phyloP scores from a whole-genome alignment of 1,139 yeast species.

The Diutina rugosa region DNA sequence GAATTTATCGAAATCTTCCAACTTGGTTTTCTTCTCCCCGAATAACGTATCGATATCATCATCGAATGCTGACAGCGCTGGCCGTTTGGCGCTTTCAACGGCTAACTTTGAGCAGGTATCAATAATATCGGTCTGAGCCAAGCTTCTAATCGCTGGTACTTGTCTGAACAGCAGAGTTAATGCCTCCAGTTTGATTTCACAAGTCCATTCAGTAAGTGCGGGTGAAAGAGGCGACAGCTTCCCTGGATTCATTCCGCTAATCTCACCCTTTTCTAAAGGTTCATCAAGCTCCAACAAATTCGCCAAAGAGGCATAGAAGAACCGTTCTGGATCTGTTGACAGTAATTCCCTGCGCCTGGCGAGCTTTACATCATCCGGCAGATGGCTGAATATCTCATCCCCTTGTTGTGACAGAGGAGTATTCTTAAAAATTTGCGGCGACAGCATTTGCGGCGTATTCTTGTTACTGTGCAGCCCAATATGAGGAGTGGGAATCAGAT shows the following conservation, averaged over 20 bases:
- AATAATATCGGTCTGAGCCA: slow-evolving; percentile 18
- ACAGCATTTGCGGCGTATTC: slow-evolving; percentile 29
- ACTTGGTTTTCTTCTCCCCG: slow-evolving; percentile 21
- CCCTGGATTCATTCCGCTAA: slow-evolving; percentile 13
- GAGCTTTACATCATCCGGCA: slow-evolving; percentile 18
- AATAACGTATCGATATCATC: slow-evolving; percentile 26
- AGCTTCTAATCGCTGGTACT: slow-evolving; percentile 15
- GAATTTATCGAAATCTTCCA: slow-evolving; percentile 12
- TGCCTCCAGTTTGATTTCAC: slow-evolving; percentile 32
- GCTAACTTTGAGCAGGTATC: slow-evolving; percentile 15
- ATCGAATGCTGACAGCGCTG: slow-evolving; percentile 3
- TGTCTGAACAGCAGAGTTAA: slow-evolving; percentile 35
- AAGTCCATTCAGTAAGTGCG: slow-evolving; percentile 24
- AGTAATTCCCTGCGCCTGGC: slow-evolving; percentile 36
- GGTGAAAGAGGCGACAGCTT: slow-evolving; percentile 20
- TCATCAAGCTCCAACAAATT: slow-evolving; percentile 37
- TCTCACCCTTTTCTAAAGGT: slow-evolving; percentile 5
- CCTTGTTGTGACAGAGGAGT: slow-evolving; percentile 6
- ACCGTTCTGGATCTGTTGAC: slow-evolving; percentile 31
- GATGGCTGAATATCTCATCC: slow-evolving; percentile 13
- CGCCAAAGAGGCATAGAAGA: slow-evolving; percentile 38
- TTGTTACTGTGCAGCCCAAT: slow-evolving; percentile 22
- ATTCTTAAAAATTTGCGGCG: slow-evolving; percentile 17
- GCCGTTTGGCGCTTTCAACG: slow-evolving; percentile 5
- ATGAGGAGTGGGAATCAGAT: slow-evolving; percentile 33